These are phyloP conservation scores for Iris macrosiphon DNA, from an alignment of 106 monocot species.

Conservation along the genomic window DNA sequence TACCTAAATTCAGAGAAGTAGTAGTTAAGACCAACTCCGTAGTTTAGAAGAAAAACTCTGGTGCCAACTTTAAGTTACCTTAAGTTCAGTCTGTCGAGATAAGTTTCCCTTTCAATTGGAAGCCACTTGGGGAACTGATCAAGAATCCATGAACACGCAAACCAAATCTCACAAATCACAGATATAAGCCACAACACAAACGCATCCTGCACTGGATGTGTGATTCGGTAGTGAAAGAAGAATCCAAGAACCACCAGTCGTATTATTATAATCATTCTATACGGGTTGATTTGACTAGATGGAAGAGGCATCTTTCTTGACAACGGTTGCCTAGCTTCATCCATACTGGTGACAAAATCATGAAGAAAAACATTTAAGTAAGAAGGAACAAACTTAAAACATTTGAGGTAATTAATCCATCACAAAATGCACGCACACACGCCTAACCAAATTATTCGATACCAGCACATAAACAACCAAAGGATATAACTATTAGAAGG, in stretches of 20 bases:
- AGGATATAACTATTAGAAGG: too few relatives aligned
- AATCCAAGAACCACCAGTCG: constrained; percentile 72
- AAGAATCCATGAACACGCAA: constrained; percentile 83
- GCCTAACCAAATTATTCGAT: too few relatives aligned
- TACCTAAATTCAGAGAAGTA: constrained; percentile 20
- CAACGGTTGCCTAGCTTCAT: constrained; percentile 85
- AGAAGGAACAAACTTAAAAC: too few relatives aligned
- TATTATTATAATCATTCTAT: constrained; percentile 78
- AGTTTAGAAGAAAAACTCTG: too few relatives aligned
- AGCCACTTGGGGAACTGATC: constrained; percentile 94
- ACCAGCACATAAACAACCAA: too few relatives aligned
- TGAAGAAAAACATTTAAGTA: too few relatives aligned
- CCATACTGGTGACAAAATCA: constrained; percentile 55
- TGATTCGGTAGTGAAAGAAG: constrained; percentile 84
- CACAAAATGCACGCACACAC: too few relatives aligned
- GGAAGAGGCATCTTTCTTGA: constrained; percentile 75
- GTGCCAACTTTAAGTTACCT: constrained; percentile 36
- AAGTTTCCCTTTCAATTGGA: constrained; percentile 87
- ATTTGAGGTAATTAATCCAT: too few relatives aligned
- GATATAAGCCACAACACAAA: constrained; percentile 71
- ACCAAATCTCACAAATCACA: constrained; percentile 87
- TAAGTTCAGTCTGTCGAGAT: constrained; percentile 67
- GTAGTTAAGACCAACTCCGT: not conserved
- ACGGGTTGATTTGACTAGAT: constrained; percentile 75
- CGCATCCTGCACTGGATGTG: constrained; percentile 71